Percentiles rank a stretch among this genome's conserved stretches.
Evolutionary conservation across 805 yeast species (phyloP).

Genomic region (Ogataea siamensis): DNA sequence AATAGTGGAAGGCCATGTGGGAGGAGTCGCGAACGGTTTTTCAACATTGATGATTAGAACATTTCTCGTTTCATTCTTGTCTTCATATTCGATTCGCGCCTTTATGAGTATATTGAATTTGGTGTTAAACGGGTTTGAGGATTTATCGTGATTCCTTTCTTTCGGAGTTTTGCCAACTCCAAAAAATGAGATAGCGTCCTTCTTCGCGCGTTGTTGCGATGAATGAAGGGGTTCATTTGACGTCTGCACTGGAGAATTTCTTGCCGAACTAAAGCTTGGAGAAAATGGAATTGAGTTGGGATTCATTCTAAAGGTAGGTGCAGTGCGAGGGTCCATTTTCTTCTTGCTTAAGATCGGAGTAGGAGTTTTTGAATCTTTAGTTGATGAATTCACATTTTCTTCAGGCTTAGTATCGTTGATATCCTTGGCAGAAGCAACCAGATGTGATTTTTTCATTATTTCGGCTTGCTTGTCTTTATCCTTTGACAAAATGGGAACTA

Average conservation of each 20-base stretch:
- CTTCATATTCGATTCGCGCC: slow-evolving; percentile 37
- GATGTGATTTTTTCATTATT: slow-evolving; percentile 41
- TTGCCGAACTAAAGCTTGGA: slow-evolving; percentile 36
- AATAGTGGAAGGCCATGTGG: slow-evolving; percentile 65
- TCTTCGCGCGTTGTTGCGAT: slow-evolving; percentile 21
- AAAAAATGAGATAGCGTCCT: slow-evolving; percentile 35
- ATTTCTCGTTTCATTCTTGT: slow-evolving; percentile 24
- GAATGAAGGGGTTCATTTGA: slow-evolving; percentile 9
- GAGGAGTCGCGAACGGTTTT: slow-evolving; percentile 68
- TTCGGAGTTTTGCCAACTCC: slow-evolving; percentile 36
- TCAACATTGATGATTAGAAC: slow-evolving; percentile 44
- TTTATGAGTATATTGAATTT: slow-evolving; percentile 54
- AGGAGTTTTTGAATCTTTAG: slow-evolving; percentile 4
- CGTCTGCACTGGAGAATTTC: slow-evolving; percentile 19
- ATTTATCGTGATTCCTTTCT: slow-evolving; percentile 11
- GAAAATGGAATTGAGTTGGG: slow-evolving; percentile 68
- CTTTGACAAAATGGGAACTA: slow-evolving; percentile 68
- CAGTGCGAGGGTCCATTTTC: slow-evolving; percentile 51
- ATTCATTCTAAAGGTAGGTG: slow-evolving; percentile 66
- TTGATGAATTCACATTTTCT: no score
- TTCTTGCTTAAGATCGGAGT: slow-evolving; percentile 35
- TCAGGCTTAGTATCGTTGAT: no score
- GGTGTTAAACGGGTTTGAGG: slow-evolving; percentile 36
- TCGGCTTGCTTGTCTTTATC: slow-evolving; percentile 65
- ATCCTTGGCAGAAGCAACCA: no score